These are phyloP conservation scores for Petunia hybrid DNA, from an alignment of 305 asterid species.

Conservation along the genomic window DNA sequence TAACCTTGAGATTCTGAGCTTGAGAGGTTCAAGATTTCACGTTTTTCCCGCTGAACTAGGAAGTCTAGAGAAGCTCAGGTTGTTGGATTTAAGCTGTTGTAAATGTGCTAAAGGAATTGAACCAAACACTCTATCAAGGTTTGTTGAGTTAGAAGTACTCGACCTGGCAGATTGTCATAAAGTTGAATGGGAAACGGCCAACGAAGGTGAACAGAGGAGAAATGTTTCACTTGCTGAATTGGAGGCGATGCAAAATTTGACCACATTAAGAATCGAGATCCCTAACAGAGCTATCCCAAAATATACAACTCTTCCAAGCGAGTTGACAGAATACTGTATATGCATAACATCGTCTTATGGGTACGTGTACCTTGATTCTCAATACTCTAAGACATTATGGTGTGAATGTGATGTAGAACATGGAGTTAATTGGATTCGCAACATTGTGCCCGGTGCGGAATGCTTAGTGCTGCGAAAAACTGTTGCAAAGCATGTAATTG, in stretches of 20 bases:
- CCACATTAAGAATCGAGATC: no score
- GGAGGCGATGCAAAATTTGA: no score
- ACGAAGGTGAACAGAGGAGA: no score
- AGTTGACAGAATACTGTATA: no score
- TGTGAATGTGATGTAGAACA: background rate
- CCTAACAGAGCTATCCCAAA: no score
- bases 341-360: no score
- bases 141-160: background rate
- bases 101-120: background rate
- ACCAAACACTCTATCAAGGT: background rate
- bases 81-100: background rate
- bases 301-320: no score
- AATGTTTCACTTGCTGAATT: no score
- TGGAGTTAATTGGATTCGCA: background rate
- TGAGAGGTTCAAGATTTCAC: background rate
- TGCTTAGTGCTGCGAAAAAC: background rate
- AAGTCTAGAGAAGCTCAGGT: slow-evolving; percentile 24
- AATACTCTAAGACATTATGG: no score
- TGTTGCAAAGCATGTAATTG: background rate
- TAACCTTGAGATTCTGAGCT: slow-evolving; percentile 40
- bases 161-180: background rate
- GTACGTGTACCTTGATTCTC: no score
- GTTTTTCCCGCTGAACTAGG: slow-evolving; percentile 31
- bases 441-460: background rate
- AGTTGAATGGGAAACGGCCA: no score